Percentiles rank a stretch among this genome's conserved stretches.
phyloP scores from a whole-genome alignment of 2,329 filamentous ascomycete genomes.

The Calonectria pauciramosa region DNA sequence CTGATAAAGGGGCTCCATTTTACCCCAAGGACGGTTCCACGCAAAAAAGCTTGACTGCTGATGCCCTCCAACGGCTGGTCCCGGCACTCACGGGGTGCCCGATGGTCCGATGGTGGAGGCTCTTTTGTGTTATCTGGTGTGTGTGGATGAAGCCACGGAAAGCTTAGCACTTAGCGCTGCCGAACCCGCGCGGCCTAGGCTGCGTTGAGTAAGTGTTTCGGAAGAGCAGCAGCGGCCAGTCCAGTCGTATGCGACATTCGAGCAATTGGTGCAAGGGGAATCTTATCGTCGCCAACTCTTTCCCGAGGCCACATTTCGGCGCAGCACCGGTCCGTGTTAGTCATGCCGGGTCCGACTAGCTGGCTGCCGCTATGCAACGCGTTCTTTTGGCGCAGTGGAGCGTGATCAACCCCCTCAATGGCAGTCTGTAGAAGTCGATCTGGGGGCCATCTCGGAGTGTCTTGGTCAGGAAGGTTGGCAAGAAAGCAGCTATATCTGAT shows the following conservation, averaged over 20 bases:
- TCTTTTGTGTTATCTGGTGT: background rate
- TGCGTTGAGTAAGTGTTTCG: constrained; percentile 3
- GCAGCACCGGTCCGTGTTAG: background rate
- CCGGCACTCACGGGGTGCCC: background rate
- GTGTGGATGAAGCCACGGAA: background rate
- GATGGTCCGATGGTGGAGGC: background rate
- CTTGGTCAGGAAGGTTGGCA: background rate
- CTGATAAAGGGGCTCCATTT: background rate
- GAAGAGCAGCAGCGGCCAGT: background rate
- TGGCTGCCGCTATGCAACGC: background rate
- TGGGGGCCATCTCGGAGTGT: background rate
- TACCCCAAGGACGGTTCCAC: background rate
- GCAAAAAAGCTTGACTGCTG: background rate
- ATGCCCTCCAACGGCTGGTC: background rate
- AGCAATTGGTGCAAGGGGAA: background rate
- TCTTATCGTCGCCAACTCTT: background rate
- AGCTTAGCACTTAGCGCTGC: background rate
- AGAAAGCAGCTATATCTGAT: background rate
- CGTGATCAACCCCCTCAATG: background rate
- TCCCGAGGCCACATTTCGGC: background rate
- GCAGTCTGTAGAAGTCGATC: background rate
- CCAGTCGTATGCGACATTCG: background rate
- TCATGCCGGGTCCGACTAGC: background rate
- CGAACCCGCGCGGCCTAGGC: background rate
- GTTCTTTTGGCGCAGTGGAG: background rate